Evolutionary conservation across 1,284 basidiomycete genomes (phyloP).

Genomic region (Mycena sp.): DNA sequence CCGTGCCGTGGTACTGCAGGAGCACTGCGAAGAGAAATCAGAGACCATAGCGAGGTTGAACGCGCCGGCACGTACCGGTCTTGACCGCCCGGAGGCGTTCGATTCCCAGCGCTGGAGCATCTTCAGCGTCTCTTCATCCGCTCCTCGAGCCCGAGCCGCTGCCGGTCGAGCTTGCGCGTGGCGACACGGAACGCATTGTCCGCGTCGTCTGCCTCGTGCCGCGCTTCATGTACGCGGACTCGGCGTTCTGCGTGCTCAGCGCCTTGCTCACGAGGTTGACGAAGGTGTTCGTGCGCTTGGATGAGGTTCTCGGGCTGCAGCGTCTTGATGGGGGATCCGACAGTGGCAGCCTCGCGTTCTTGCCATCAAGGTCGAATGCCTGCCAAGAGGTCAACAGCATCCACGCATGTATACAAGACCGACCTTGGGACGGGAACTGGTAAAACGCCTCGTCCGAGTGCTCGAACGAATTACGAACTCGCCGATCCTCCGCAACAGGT

Average conservation of each 20-base stretch:
- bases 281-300: constrained; percentile 73
- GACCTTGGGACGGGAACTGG: constrained; percentile 82
- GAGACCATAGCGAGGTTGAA: too few species aligned
- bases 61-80: too few species aligned
- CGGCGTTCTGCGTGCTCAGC: constrained; percentile 58
- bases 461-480: constrained; percentile 83
- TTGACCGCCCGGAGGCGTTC: constrained; percentile 86
- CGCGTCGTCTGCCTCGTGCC: constrained; percentile 81
- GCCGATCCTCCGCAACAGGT: constrained; percentile 79
- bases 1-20: constrained; percentile 83
- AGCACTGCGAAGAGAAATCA: too few species aligned
- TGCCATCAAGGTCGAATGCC: constrained; percentile 74
- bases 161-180: constrained; percentile 81
- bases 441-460: constrained; percentile 79
- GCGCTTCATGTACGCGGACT: constrained; percentile 76
- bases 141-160: constrained; percentile 85
- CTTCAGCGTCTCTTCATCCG: constrained; percentile 85
- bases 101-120: constrained; percentile 85
- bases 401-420: too few species aligned
- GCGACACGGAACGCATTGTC: constrained; percentile 80
- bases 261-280: constrained; percentile 81
- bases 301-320: constrained; percentile 70
- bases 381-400: constrained; percentile 43
- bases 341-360: constrained; percentile 50
- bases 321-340: constrained; percentile 46